phyloP scores from a whole-genome alignment of 495 filamentous ascomycete genomes.

The Clavariopsis aquatica region DNA sequence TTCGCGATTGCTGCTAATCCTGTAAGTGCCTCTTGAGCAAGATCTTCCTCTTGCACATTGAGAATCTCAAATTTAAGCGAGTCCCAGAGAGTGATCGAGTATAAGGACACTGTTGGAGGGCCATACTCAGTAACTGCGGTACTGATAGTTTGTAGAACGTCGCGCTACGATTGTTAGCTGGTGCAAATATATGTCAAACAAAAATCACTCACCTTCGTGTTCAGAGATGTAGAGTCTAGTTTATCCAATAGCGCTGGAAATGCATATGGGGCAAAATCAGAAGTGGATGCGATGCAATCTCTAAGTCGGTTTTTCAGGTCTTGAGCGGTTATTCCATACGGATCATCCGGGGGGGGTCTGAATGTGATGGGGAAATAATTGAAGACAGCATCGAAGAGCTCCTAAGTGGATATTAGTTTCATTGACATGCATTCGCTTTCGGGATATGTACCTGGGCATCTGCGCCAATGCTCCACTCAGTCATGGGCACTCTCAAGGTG shows the following conservation, averaged over 20 bases:
- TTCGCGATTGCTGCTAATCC: slow-evolving; percentile 58
- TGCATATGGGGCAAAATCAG: slow-evolving; percentile 66
- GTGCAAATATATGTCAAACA: background rate
- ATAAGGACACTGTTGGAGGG: slow-evolving; percentile 62
- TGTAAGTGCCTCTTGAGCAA: slow-evolving; percentile 62
- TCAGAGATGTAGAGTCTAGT: slow-evolving; percentile 71
- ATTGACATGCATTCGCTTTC: background rate
- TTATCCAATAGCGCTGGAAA: slow-evolving; percentile 74
- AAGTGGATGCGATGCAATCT: slow-evolving; percentile 68
- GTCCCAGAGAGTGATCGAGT: slow-evolving; percentile 71
- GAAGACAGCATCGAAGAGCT: slow-evolving; percentile 71
- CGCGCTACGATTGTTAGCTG: slow-evolving; percentile 57
- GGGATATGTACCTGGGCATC: slow-evolving; percentile 59
- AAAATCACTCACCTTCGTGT: slow-evolving; percentile 60
- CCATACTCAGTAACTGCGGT: slow-evolving; percentile 64
- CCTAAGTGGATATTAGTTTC: slow-evolving; percentile 41
- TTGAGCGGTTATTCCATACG: slow-evolving; percentile 73
- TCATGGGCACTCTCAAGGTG: slow-evolving; percentile 67
- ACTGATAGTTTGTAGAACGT: slow-evolving; percentile 66
- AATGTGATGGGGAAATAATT: slow-evolving; percentile 82
- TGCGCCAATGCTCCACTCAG: slow-evolving; percentile 68
- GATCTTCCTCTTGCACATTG: slow-evolving; percentile 69
- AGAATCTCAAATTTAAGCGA: slow-evolving; percentile 76
- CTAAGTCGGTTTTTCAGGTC: slow-evolving; percentile 70
- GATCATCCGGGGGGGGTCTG: slow-evolving; percentile 71